Base-by-base conservation (phyloP, 2,329 filamentous ascomycete species). In the Neofusicoccum cordaticola region DNA sequence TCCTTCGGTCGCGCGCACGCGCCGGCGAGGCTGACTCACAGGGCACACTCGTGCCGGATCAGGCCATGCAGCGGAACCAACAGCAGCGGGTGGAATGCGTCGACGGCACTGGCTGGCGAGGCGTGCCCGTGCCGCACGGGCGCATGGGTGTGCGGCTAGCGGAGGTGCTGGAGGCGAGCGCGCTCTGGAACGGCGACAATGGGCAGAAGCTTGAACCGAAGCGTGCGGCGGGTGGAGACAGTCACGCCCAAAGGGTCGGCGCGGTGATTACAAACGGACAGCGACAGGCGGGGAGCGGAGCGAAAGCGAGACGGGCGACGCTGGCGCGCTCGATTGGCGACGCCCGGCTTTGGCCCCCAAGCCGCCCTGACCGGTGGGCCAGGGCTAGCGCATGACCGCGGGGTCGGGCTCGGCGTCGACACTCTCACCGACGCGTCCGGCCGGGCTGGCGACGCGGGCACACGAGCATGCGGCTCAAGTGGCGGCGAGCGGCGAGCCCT, bases 1-100 rank as follows among this genome's bases (percentile, higher is more conserved):
- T 57, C 52, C 52, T 44, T 57, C 27, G 27, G 4, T 31, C 27
- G 27, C 27, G 27, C 37, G 39, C 50, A 48, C 45, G 45, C 45
- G 45, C 27, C 17, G 35, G 51, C 64, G 45, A 61, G 63, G 64
- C 64, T 66, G 64, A 66, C 64, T 66, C 64, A 66, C 64, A 56
- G 64, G 64, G 57, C 57, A 56, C 15, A 56, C 57, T 47, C 45
- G 45, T 27, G 27, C 27, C 22, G 22, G 6, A 62, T 50, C 58
- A 51, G 48, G 44, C 58, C 44, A 62, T 39, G 17, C 39, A 37
- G 27, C 34, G 42, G 39, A 44, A 34, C 52, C 37, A 42, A 42
- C 52, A 57, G 37, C 52, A n/a, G 4, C 51, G 51, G 34, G 34
- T 9, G 34, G n/a, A 37, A 39, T 15, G 34, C 34, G 12, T 5